Conservation (phyloP, 1,284 basidiomycete species). For the Peniophora sp. region DNA sequence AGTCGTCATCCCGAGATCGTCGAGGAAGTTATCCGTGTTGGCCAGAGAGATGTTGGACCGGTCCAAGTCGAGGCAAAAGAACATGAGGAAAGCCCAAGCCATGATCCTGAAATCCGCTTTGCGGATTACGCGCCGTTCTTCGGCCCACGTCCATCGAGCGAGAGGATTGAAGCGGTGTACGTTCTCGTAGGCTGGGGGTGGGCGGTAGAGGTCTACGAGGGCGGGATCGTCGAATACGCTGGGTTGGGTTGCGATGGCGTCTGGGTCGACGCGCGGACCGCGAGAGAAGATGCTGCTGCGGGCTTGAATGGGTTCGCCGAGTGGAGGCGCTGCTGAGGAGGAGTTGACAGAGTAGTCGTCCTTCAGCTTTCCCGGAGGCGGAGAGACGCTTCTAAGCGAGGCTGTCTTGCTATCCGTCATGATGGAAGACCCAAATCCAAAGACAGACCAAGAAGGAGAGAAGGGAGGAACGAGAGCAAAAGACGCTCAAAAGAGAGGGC, state of each 20-base stretch:
- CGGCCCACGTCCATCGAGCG: constrained; percentile 64
- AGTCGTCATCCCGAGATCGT: constrained; percentile 53
- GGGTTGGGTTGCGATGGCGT: constrained; percentile 25
- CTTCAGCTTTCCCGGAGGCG: neutral
- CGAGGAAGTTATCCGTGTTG: constrained; percentile 60
- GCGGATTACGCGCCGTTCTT: constrained; percentile 53
- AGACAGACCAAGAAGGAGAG: neutral
- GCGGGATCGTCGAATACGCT: constrained; percentile 39
- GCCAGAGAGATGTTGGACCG: constrained; percentile 53
- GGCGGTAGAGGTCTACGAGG: constrained; percentile 45
- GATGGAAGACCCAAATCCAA: too few relatives aligned
- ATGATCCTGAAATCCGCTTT: constrained; percentile 59
- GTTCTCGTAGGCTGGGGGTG: constrained; percentile 55
- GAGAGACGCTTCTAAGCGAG: neutral
- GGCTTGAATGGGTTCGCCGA: constrained; percentile 16
- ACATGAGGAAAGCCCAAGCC: constrained; percentile 60
- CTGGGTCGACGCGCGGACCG: constrained; percentile 15
- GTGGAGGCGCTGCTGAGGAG: constrained; percentile 11
- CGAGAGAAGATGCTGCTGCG: constrained; percentile 17
- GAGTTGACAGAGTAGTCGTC: neutral
- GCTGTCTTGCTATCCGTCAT: neutral
- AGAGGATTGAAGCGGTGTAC: constrained; percentile 56
- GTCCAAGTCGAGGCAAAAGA: constrained; percentile 50
- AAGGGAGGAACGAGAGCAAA: neutral
- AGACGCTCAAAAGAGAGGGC: neutral